Evolutionary conservation across 768 basidiomycete genomes (phyloP).

Genomic region (Panellus pusillus): DNA sequence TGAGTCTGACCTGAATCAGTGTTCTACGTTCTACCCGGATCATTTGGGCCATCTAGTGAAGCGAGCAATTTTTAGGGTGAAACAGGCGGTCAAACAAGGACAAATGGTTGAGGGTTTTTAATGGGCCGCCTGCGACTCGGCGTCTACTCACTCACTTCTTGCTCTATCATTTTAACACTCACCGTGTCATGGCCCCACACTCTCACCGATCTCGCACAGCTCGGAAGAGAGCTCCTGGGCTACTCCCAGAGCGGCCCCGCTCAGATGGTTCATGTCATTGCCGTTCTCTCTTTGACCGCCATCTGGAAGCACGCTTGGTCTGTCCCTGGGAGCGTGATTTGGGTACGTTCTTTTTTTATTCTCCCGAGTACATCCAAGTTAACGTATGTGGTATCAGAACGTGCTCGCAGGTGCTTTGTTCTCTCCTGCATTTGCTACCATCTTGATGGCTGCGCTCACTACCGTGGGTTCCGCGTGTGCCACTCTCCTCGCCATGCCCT

Average conservation of each 20-base stretch:
- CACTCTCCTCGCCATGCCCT: slow-evolving; percentile 81
- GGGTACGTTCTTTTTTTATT: slow-evolving; percentile 52
- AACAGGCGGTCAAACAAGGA: too few species aligned
- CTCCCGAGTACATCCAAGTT: slow-evolving; percentile 17
- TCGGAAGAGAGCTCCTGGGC: slow-evolving; percentile 73
- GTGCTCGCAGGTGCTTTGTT: slow-evolving; percentile 87
- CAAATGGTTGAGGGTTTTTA: too few species aligned
- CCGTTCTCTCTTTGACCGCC: slow-evolving; percentile 79
- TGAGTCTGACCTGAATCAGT: too few species aligned
- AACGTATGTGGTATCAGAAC: slow-evolving; percentile 51
- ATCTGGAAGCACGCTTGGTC: slow-evolving; percentile 99
- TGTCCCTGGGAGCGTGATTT: slow-evolving; percentile 89
- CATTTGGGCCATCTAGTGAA: too few species aligned
- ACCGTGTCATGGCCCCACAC: slow-evolving; percentile 77
- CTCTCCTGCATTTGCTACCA: slow-evolving; percentile 76
- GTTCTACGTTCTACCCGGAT: too few species aligned
- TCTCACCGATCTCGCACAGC: slow-evolving; percentile 69
- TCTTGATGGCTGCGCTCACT: slow-evolving; percentile 81
- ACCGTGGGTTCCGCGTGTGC: slow-evolving; percentile 84
- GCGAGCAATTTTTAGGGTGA: too few species aligned
- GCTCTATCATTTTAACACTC: slow-evolving; percentile 27
- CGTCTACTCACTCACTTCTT: too few species aligned
- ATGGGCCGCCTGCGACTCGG: too few species aligned
- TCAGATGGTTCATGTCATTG: slow-evolving; percentile 74
- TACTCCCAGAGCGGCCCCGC: slow-evolving; percentile 71